Percentiles rank a stretch among this genome's conserved stretches.
Conservation (phyloP, 1,284 basidiomycete species). For the Sporisorium exsertum region DNA sequence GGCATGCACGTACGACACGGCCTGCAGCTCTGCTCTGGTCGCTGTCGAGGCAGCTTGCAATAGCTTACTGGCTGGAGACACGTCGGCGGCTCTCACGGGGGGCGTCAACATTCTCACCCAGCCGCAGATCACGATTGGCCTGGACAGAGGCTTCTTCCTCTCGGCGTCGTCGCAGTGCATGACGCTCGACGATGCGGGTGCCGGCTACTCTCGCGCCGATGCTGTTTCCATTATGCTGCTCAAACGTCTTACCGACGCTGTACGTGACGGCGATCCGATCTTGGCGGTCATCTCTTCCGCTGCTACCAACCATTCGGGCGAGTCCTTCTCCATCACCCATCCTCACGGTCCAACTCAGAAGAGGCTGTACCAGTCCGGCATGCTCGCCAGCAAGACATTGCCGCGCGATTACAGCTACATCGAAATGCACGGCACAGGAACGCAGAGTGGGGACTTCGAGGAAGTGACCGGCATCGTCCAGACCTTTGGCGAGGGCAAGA, state of each 20-base stretch:
- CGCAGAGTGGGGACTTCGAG: conserved; percentile 51
- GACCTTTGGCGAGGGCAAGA: conserved; percentile 47
- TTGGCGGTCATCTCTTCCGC: conserved; percentile 46
- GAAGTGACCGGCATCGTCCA: conserved; percentile 55
- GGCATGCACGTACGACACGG: conserved; percentile 51
- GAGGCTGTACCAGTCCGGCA: conserved; percentile 39
- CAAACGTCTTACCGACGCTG: conserved; percentile 47
- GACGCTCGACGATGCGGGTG: conserved; percentile 49
- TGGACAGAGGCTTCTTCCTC: conserved; percentile 56
- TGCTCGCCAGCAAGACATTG: conserved; percentile 38
- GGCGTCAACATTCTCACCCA: conserved; percentile 55
- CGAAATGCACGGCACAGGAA: conserved; percentile 57
- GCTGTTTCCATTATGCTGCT: conserved; percentile 49
- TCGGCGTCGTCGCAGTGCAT: conserved; percentile 52
- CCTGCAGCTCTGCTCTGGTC: conserved; percentile 51
- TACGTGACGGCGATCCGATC: conserved; percentile 46
- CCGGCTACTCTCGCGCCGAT: conserved; percentile 52
- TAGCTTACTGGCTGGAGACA: conserved; percentile 30
- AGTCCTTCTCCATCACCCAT: conserved; percentile 55
- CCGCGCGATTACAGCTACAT: conserved; percentile 36
- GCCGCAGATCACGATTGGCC: conserved; percentile 55
- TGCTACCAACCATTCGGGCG: conserved; percentile 52
- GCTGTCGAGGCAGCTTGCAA: conserved; percentile 53
- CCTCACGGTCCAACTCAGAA: conserved; percentile 48
- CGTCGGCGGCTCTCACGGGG: conserved; percentile 37